Percentiles rank a stretch among this genome's conserved stretches.
Conservation (phyloP, 1,284 basidiomycete species). For the Sanguinoderma infundibulare region DNA sequence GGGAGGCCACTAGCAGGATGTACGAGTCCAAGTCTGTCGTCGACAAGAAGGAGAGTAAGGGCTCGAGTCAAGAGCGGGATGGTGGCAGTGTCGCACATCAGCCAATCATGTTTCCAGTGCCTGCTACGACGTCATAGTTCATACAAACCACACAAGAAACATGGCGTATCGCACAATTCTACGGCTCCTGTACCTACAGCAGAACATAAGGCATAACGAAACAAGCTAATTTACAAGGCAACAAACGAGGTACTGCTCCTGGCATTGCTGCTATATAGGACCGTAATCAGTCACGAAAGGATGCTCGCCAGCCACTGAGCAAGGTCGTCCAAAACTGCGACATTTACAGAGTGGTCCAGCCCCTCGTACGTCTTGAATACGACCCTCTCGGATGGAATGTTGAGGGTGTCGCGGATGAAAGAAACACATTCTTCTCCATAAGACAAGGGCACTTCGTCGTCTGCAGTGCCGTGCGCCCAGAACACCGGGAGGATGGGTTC, state of each 20-base stretch:
- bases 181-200: neutral
- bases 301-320: constrained; percentile 45
- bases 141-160: neutral
- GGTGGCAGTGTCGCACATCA: constrained; percentile 8
- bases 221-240: neutral
- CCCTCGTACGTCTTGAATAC: constrained; percentile 38
- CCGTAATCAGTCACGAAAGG: constrained; percentile 11
- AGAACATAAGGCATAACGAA: neutral
- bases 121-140: neutral
- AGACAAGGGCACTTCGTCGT: constrained; percentile 42
- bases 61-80: neutral
- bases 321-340: constrained; percentile 42
- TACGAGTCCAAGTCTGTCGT: neutral
- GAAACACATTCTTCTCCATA: constrained; percentile 39
- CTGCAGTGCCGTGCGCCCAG: constrained; percentile 45
- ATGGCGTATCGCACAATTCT: neutral
- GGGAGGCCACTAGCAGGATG: neutral
- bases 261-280: neutral
- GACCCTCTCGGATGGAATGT: constrained; percentile 32
- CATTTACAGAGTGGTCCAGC: constrained; percentile 41
- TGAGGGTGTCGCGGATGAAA: constrained; percentile 38
- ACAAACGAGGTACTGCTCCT: neutral
- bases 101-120: neutral
- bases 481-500: constrained; percentile 43
- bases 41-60: neutral